Percentiles rank a stretch among this genome's conserved stretches.
Conservation (phyloP, 257 asterid genomes). For the Petunia secreta region DNA sequence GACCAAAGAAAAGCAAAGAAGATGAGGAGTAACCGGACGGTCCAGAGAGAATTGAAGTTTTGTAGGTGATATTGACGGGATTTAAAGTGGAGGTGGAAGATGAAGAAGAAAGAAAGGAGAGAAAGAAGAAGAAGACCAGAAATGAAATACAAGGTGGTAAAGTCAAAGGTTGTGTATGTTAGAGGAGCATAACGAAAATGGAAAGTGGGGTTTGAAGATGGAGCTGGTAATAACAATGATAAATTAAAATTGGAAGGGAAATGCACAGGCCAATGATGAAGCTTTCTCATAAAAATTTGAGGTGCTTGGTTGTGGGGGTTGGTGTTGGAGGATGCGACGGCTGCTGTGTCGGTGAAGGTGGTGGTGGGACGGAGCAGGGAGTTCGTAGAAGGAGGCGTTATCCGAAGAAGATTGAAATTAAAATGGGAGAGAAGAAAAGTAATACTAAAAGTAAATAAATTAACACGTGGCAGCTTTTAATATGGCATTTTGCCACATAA, state of each 20-base stretch:
- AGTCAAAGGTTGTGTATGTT: constrained; percentile 41
- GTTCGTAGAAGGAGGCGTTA: too few species aligned
- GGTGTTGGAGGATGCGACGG: constrained; percentile 25
- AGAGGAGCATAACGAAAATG: constrained; percentile 36
- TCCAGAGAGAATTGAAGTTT: constrained; percentile 68
- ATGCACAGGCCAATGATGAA: constrained; percentile 18
- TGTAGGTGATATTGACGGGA: constrained; percentile 49
- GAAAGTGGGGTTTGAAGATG: not conserved
- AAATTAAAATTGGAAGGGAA: not conserved
- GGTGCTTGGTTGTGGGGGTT: constrained; percentile 25
- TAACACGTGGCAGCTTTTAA: too few species aligned
- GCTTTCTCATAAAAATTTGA: constrained; percentile 53
- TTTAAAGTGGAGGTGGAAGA: constrained; percentile 48
- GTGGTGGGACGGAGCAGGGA: too few species aligned
- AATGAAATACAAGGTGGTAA: constrained; percentile 43
- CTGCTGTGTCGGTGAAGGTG: too few species aligned
- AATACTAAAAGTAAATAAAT: too few species aligned
- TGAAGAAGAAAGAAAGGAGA: constrained; percentile 40
- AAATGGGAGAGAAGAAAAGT: too few species aligned
- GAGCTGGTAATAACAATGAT: not conserved
- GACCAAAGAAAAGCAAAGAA: constrained; percentile 53
- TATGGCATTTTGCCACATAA: too few species aligned
- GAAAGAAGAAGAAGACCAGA: constrained; percentile 53
- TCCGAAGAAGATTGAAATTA: too few species aligned
- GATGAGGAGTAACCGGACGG: constrained; percentile 61